Evolutionary conservation across 1,284 basidiomycete species (phyloP).

Genomic region (Golubevia pallescens): DNA sequence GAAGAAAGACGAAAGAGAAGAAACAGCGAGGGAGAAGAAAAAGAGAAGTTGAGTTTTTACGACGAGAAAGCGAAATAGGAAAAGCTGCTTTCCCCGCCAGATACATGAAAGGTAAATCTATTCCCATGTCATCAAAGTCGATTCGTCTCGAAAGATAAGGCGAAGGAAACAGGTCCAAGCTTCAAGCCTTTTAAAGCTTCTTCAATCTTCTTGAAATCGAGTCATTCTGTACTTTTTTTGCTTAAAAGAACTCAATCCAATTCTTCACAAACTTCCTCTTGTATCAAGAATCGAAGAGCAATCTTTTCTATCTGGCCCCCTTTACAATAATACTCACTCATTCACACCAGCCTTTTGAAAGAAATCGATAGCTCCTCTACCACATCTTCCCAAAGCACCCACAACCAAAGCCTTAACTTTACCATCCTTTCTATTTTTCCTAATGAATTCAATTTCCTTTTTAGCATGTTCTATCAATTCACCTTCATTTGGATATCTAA

Average conservation of each 20-base stretch:
- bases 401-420: slow-evolving; percentile 90
- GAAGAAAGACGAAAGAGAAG: too few species aligned
- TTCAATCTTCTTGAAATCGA: too few species aligned
- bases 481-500: slow-evolving; percentile 76
- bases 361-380: slow-evolving; percentile 92
- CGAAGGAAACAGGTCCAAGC: slow-evolving; percentile 1
- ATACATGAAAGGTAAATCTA: too few species aligned
- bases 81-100: too few species aligned
- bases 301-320: neutral
- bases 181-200: too few species aligned
- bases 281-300: too few species aligned
- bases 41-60: neutral
- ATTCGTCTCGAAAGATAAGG: too few species aligned
- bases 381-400: slow-evolving; percentile 93
- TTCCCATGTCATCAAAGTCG: too few species aligned
- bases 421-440: slow-evolving; percentile 68
- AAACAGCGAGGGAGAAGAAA: neutral
- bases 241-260: too few species aligned
- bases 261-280: too few species aligned
- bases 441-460: slow-evolving; percentile 69
- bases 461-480: slow-evolving; percentile 65
- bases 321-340: slow-evolving; percentile 71
- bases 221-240: too few species aligned
- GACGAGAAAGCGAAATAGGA: too few species aligned
- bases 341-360: slow-evolving; percentile 90